A percentile compares a stretch with the other conserved stretches of the same genome.
Evolutionary conservation across 2,329 filamentous ascomycete species (phyloP).

Genomic region (Emericellopsis cladophorae): DNA sequence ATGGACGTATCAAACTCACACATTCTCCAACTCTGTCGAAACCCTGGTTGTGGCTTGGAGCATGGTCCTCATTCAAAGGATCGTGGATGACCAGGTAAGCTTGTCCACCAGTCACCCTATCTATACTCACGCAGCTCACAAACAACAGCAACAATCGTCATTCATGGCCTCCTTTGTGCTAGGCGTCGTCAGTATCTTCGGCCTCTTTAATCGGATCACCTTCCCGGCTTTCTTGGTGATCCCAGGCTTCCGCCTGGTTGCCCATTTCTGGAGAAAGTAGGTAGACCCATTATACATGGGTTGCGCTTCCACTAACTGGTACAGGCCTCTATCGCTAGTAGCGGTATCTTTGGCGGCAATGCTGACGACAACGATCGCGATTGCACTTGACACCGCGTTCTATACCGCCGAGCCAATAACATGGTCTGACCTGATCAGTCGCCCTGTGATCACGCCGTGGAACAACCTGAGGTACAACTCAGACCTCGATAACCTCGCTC

Average conservation of each 20-base stretch:
- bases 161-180: constrained; percentile 65
- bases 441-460: constrained; percentile 61
- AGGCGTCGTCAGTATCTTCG: constrained; percentile 70
- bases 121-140: constrained; percentile 3
- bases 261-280: constrained; percentile 73
- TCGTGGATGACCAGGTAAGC: constrained; percentile 63
- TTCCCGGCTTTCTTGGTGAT: constrained; percentile 88
- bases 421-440: constrained; percentile 48
- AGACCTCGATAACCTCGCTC: constrained; percentile 53
- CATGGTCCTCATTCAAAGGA: constrained; percentile 79
- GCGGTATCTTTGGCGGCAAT: constrained; percentile 53
- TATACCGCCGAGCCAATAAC: constrained; percentile 54
- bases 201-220: constrained; percentile 92
- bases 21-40: constrained; percentile 95
- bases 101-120: constrained; percentile 5
- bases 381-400: constrained; percentile 76
- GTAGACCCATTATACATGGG: constrained; percentile 12
- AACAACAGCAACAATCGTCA: constrained; percentile 54
- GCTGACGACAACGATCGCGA: constrained; percentile 57
- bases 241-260: constrained; percentile 70
- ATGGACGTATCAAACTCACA: constrained; percentile 97
- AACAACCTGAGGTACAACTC: constrained; percentile 73
- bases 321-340: constrained; percentile 46
- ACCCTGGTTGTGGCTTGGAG: constrained; percentile 89
- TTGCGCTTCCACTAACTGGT: not conserved